Evolutionary conservation across 257 asterid species (phyloP), one percentile per base, ranked within the genome.

Genomic region (Przewalskia tangutica): DNA sequence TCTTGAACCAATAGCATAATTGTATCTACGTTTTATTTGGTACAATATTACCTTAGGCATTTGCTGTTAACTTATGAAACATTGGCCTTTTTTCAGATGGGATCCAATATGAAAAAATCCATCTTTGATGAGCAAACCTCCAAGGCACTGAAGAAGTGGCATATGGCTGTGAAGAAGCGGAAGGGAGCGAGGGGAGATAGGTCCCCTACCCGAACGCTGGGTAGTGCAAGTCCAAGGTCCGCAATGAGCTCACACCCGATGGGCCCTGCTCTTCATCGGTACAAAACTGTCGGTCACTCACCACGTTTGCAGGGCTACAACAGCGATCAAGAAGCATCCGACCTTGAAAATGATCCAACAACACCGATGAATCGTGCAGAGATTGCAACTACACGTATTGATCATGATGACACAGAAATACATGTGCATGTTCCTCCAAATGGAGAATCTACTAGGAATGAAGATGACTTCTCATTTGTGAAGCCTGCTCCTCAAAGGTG

Each of bases 71-170:
- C 23, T 75, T 75, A 12, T 20, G 23, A 73, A 50, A 14, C 80
- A 27, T 14, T 75, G 14, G 60, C 80, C 62, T 50, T 50, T 75
- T 53, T 40, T 54, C 92, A 94, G 97, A 95, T 94, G 98, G 98
- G 98, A 0, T 90, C 97, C n/a, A 77, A 86, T 38, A 92, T 95
- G 98, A 94, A 95, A 90, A 95, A 82, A 73, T 81, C 95, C 3
- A 94, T 95, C 77, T 94, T 95, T 58, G 99, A 94, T 56, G 99
- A 94, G 13, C 98, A 94, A 86, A 95, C 98, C 2, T 91, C 97
- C 2, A 92, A 92, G 80, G 98, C 98, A 65, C 90, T 95, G 11
- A 93, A 90, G 91, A 94, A 91, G 77, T 95, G 99, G 99, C 99
- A 90, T 48, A 88, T 85, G 95, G 97, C 92, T 1, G 97, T 91